Base-by-base conservation (phyloP, 495 filamentous ascomycete species). In the Hypoxylon lienhwacheense region DNA sequence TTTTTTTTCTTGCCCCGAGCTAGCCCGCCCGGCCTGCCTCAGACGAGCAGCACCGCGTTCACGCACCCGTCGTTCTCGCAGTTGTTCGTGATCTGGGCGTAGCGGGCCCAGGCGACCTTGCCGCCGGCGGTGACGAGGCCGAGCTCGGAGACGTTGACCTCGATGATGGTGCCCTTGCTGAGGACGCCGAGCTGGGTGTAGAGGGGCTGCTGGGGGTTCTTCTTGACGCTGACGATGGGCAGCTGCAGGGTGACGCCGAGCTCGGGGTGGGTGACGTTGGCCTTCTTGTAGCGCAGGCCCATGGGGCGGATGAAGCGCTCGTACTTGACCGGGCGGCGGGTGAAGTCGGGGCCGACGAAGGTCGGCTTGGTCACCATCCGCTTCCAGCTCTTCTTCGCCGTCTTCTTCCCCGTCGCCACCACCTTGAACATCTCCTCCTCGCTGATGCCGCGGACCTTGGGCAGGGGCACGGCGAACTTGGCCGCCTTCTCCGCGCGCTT, bases 351-450 rank as follows among this genome's bases (percentile, higher is more conserved):
- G 0, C 91, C 91, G 41, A 96, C 90, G 70, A 76, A 80, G 1
- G 68, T 77, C 10, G 76, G 74, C 68, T 74, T 73, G 11, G 93
- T 98, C 61, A 98, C 90, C 78, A 97, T 89, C 24, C 95, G 76
- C 82, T 98, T 97, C 92, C 90, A 96, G 34, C 82, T 82, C 77
- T 81, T 82, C 72, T 83, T 79, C 43, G 73, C 66, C 3, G 73
- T 73, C 72, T 82, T 76, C 57, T 72, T 73, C 59, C 92, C 93
- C 50, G 95, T 99, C 75, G 92, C 93, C 65, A 99, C 84, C 31
- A 96, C 91, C 77, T 90, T 91, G 78, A 99, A 97, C 85, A 96
- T 92, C 76, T 99, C 95, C 78, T 96, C 91, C 77, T 97, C 91
- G 57, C 82, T 83, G 62, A 96, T 96, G 53, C 95, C 95, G 64